Percentiles rank a stretch among this genome's conserved stretches.
Evolutionary conservation across 148 eudicot species (phyloP).

Genomic region (Persicaria tinctoria): DNA sequence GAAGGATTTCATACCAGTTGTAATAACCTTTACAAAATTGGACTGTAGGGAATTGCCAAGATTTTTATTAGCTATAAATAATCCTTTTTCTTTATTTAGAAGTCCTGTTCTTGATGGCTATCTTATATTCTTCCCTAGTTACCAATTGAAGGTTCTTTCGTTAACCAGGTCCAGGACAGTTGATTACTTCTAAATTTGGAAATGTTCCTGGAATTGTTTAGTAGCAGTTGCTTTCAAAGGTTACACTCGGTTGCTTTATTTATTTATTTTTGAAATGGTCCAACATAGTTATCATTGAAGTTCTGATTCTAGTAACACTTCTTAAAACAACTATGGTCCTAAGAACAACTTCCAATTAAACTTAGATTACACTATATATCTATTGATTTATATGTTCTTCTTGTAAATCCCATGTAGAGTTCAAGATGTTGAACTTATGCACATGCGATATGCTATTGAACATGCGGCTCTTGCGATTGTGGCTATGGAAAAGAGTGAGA

Average conservation of each 20-base stretch:
- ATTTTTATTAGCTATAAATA: neutral
- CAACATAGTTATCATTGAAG: neutral
- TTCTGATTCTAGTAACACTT: neutral
- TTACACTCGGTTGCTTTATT: neutral
- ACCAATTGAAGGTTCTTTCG: neutral
- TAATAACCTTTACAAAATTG: neutral
- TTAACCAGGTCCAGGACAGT: neutral
- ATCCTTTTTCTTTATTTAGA: neutral
- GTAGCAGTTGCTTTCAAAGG: neutral
- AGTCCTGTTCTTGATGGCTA: neutral
- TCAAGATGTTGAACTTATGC: constrained; percentile 91
- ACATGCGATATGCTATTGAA: constrained; percentile 94
- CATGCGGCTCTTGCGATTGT: constrained; percentile 80
- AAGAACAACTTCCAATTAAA: neutral
- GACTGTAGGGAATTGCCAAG: neutral
- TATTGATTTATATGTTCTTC: neutral
- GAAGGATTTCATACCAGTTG: neutral
- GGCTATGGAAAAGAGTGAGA: constrained; percentile 64
- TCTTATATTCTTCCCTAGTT: neutral
- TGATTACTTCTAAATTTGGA: neutral
- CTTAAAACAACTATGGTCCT: neutral
- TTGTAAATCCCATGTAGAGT: constrained; percentile 40
- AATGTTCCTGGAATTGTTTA: neutral
- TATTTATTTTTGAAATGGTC: neutral
- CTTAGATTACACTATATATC: neutral